phyloP scores from a whole-genome alignment of 768 basidiomycete genomes.

The Krasilnikovozyma curviuscula region DNA sequence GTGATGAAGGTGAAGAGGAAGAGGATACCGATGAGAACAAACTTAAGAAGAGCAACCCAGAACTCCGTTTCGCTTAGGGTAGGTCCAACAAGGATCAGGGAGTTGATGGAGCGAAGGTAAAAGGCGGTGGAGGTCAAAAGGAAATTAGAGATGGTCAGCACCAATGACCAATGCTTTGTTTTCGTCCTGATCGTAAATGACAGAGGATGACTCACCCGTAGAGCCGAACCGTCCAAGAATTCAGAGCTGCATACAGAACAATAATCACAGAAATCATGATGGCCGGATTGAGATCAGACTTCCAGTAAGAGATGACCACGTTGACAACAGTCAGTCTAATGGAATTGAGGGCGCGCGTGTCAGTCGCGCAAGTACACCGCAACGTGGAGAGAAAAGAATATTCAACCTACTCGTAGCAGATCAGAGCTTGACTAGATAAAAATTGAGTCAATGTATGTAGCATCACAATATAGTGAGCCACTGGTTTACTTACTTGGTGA shows the following conservation, averaged over 20 bases:
- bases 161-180: background rate
- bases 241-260: conserved; percentile 7
- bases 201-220: background rate
- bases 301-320: conserved; percentile 17
- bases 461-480: too few relatives aligned
- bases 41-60: conserved; percentile 38
- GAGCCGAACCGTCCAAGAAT: conserved; percentile 11
- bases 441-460: too few relatives aligned
- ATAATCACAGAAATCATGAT: conserved; percentile 13
- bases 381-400: too few relatives aligned
- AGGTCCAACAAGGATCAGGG: too few relatives aligned
- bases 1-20: conserved; percentile 40
- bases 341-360: background rate
- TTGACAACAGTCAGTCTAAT: conserved; percentile 13
- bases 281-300: conserved; percentile 12
- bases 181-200: background rate
- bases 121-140: too few relatives aligned
- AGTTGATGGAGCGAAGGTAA: too few relatives aligned
- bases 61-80: conserved; percentile 33
- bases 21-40: conserved; percentile 33
- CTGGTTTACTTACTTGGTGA: background rate
- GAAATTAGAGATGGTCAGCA: background rate
- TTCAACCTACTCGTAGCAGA: too few relatives aligned
- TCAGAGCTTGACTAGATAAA: too few relatives aligned
- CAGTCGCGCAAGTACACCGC: too few relatives aligned